A percentile compares a stretch with the other conserved stretches of the same genome.
phyloP scores from a whole-genome alignment of 2,329 filamentous ascomycete genomes.

The Diaporthe longicolla region DNA sequence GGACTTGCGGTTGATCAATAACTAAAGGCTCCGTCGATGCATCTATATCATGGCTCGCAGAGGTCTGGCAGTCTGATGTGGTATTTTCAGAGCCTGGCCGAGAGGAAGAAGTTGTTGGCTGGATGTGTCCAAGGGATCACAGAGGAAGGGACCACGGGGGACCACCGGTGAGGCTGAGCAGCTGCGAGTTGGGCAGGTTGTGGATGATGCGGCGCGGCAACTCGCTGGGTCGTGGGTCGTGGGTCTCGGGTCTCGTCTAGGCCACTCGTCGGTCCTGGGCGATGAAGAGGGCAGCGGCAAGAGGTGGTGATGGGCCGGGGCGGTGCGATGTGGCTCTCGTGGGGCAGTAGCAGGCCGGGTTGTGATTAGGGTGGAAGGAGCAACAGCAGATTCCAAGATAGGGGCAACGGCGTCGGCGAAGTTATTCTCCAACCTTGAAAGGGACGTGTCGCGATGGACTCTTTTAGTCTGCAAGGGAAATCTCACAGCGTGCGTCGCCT shows the following conservation, averaged over 20 bases:
- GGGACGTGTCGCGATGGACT: constrained; percentile 28
- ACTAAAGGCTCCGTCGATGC: constrained; percentile 41
- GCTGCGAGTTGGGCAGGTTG: constrained; percentile 34
- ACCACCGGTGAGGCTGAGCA: constrained; percentile 41
- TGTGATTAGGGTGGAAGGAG: constrained; percentile 18
- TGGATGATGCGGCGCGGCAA: constrained; percentile 29
- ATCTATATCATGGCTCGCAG: constrained; percentile 37
- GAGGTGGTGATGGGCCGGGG: constrained; percentile 7
- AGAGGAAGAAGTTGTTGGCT: constrained; percentile 12
- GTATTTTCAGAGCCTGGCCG: constrained; percentile 15
- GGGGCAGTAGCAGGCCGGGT: constrained; percentile 9
- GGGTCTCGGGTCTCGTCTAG: constrained; percentile 25
- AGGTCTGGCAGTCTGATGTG: constrained; percentile 5
- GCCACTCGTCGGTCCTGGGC: constrained; percentile 1
- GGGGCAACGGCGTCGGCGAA: constrained; percentile 24
- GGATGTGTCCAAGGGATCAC: constrained; percentile 31
- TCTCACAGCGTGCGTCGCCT: constrained; percentile 22
- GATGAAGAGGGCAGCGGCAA: constrained; percentile 6
- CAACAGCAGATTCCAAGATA: constrained; percentile 20
- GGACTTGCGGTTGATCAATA: constrained; percentile 36
- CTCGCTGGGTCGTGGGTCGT: constrained; percentile 36
- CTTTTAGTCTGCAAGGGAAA: constrained; percentile 12
- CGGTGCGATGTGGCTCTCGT: constrained; percentile 30
- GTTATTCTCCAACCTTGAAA: constrained; percentile 8
- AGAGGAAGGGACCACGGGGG: constrained; percentile 28